Percentiles rank a stretch among this genome's conserved stretches.
These are phyloP conservation scores for Nyctanthes arbortristis DNA, from an alignment of 257 asterid genomes.

Conservation along the genomic window DNA sequence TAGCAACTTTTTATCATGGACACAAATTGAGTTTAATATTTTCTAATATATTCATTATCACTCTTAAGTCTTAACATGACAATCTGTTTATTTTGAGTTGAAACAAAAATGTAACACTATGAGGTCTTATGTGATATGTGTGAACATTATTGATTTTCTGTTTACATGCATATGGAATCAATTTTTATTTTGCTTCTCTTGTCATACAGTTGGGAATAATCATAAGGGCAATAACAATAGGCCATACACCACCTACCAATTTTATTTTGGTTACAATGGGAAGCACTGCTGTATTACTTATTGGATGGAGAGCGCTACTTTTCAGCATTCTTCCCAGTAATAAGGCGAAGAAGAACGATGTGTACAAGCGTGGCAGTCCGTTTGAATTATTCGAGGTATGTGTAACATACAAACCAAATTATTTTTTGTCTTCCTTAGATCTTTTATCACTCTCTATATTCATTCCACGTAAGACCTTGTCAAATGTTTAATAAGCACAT, in stretches of 20 bases:
- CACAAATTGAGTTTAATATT: not conserved
- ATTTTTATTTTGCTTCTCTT: conserved; percentile 10
- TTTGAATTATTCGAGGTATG: conserved; percentile 80
- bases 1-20: not conserved
- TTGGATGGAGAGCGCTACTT: conserved; percentile 81
- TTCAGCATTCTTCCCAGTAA: conserved; percentile 48
- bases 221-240: conserved; percentile 56
- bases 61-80: too few relatives aligned
- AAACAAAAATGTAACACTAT: too few relatives aligned
- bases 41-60: too few relatives aligned
- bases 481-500: conserved; percentile 8
- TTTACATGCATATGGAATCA: not conserved
- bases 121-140: conserved; percentile 1
- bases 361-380: conserved; percentile 75
- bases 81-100: too few relatives aligned
- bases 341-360: conserved; percentile 56
- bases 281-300: conserved; percentile 76
- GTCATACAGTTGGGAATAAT: conserved; percentile 68
- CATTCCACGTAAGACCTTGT: not conserved
- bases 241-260: conserved; percentile 71
- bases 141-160: not conserved
- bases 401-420: not conserved
- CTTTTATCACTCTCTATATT: not conserved
- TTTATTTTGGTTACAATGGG: conserved; percentile 82
- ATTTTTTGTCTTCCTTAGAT: not conserved